These are phyloP conservation scores for Pythium insidiosum DNA, from an alignment of 352 stramenopile species.

Conservation along the genomic window DNA sequence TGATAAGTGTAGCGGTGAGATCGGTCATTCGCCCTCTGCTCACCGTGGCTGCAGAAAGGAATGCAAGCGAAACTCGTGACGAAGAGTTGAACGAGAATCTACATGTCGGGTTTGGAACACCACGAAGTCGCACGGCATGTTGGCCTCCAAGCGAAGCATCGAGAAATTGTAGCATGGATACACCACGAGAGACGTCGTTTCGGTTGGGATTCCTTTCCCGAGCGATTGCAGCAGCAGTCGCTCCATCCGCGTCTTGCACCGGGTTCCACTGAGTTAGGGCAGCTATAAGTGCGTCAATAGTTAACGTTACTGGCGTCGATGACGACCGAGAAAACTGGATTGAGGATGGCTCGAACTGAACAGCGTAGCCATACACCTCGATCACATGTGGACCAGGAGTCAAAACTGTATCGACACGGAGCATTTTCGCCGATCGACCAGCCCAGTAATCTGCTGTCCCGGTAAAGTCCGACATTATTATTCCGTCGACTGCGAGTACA, in stretches of 20 bases:
- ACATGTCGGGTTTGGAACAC: slow-evolving; percentile 23
- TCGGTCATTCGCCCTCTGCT: slow-evolving; percentile 17
- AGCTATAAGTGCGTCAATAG: slow-evolving; percentile 14
- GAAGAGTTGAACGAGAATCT: slow-evolving; percentile 30
- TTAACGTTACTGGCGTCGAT: slow-evolving; percentile 16
- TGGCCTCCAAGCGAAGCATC: slow-evolving; percentile 23
- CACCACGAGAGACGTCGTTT: slow-evolving; percentile 28
- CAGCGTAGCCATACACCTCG: slow-evolving; percentile 35
- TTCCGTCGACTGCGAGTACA: slow-evolving; percentile 33
- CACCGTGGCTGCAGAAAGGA: slow-evolving; percentile 21
- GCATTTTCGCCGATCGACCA: slow-evolving; percentile 22
- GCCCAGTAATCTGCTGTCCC: slow-evolving; percentile 34
- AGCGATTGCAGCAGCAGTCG: slow-evolving; percentile 15
- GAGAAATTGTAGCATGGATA: slow-evolving; percentile 37
- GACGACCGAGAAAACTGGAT: slow-evolving; percentile 39
- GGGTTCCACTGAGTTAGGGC: slow-evolving; percentile 31
- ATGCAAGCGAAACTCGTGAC: slow-evolving; percentile 30
- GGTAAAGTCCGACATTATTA: slow-evolving; percentile 35
- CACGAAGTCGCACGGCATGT: slow-evolving; percentile 26
- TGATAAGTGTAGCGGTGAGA: slow-evolving; percentile 14
- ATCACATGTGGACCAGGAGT: slow-evolving; percentile 26
- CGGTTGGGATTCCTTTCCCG: slow-evolving; percentile 25
- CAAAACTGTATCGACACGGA: slow-evolving; percentile 32
- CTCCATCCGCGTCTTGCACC: slow-evolving; percentile 22
- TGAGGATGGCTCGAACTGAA: slow-evolving; percentile 34